phyloP scores from a whole-genome alignment of 176 grass and related monocot species.

The Luzula sylvatica region DNA sequence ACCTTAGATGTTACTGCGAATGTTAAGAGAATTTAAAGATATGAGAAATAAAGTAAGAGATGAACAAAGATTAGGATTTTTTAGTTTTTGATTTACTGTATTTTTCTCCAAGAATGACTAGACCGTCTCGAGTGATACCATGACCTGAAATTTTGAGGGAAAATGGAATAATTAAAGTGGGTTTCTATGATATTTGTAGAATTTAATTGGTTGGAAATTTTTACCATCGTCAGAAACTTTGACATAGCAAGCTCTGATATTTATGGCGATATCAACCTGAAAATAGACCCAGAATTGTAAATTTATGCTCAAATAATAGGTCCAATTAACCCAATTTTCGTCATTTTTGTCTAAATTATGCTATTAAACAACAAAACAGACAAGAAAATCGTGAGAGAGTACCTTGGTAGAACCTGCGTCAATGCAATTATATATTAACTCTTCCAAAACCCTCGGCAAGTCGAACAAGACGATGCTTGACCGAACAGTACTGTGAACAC shows the following conservation, averaged over 20 bases:
- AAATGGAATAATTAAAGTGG: not conserved
- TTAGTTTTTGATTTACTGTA: slow-evolving; percentile 30
- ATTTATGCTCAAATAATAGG: not conserved
- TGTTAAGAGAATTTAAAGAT: slow-evolving; percentile 13
- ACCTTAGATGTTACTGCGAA: slow-evolving; percentile 55
- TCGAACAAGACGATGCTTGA: slow-evolving; percentile 66
- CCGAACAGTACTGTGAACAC: slow-evolving; percentile 44
- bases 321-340: not conserved
- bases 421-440: slow-evolving; percentile 77
- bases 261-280: slow-evolving; percentile 71
- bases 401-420: slow-evolving; percentile 73
- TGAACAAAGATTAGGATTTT: not conserved
- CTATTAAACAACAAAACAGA: not conserved
- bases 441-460: slow-evolving; percentile 72
- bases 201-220: not conserved
- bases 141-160: slow-evolving; percentile 39
- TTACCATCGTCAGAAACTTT: slow-evolving; percentile 93
- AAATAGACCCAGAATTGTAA: not conserved
- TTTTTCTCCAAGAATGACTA: slow-evolving; percentile 86
- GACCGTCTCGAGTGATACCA: slow-evolving; percentile 88
- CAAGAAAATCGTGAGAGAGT: not conserved
- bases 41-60: not conserved
- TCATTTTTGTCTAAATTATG: not conserved
- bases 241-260: slow-evolving; percentile 50
- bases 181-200: slow-evolving; percentile 1